These are phyloP conservation scores for Podospora pseudocomata DNA, from an alignment of 495 filamentous ascomycete species.

Conservation along the genomic window DNA sequence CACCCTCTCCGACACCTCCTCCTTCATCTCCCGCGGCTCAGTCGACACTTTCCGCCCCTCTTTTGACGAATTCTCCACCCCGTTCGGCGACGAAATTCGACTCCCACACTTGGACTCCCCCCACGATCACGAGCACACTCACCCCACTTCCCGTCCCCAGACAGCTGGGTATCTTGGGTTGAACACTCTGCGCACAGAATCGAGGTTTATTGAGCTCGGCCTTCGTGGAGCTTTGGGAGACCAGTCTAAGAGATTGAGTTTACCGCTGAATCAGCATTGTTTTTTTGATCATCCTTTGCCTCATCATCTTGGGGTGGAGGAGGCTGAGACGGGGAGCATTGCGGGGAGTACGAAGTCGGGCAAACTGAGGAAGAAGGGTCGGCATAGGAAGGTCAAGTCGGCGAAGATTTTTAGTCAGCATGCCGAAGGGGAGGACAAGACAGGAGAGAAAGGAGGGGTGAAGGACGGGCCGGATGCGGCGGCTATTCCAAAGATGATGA, in stretches of 20 bases:
- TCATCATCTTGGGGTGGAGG: neutral
- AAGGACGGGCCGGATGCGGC: conserved; percentile 4
- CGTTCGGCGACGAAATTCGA: neutral
- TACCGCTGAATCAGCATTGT: conserved; percentile 20
- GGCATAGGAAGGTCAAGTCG: neutral
- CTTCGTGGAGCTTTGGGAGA: conserved; percentile 34
- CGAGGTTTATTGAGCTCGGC: conserved; percentile 31
- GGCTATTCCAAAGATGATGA: conserved; percentile 26
- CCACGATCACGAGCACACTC: neutral
- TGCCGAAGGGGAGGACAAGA: conserved; percentile 3
- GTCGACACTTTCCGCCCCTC: conserved; percentile 24
- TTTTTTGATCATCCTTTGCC: neutral
- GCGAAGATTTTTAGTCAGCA: neutral
- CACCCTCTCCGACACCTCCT: neutral
- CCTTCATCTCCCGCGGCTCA: conserved; percentile 17
- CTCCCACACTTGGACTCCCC: neutral
- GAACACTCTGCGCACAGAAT: conserved; percentile 22
- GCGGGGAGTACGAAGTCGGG: neutral
- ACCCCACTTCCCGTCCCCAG: conserved; percentile 24
- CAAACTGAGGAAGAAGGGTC: neutral
- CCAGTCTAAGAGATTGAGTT: conserved; percentile 13
- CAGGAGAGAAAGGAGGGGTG: neutral
- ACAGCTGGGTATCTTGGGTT: conserved; percentile 43
- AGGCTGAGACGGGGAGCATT: neutral
- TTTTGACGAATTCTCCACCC: neutral